phyloP scores from a whole-genome alignment of 2,329 filamentous ascomycete genomes.

The Colletotrichum brevisporum region DNA sequence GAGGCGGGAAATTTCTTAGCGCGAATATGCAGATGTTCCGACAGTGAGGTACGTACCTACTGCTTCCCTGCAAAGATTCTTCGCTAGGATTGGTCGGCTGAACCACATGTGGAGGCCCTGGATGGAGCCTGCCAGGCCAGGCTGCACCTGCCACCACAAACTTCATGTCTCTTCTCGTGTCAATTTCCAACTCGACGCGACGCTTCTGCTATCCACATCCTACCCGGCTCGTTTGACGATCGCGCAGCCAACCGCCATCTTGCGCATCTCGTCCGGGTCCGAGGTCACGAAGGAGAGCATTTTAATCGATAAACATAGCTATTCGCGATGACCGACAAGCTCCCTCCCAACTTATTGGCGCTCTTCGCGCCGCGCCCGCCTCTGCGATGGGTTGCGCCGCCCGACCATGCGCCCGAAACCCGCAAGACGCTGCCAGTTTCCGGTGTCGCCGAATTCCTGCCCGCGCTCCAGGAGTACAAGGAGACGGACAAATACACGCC shows the following conservation, averaged over 20 bases:
- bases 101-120: slow-evolving; percentile 21
- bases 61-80: background rate
- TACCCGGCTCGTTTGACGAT: slow-evolving; percentile 5
- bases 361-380: slow-evolving; percentile 96
- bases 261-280: slow-evolving; percentile 10
- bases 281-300: background rate
- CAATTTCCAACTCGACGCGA: slow-evolving; percentile 34
- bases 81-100: slow-evolving; percentile 14
- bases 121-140: slow-evolving; percentile 6
- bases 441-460: slow-evolving; percentile 82
- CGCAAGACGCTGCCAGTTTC: slow-evolving; percentile 80
- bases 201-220: background rate
- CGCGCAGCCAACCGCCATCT: slow-evolving; percentile 7
- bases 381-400: slow-evolving; percentile 87
- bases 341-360: slow-evolving; percentile 91
- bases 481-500: slow-evolving; percentile 82
- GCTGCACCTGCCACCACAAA: slow-evolving; percentile 30
- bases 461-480: slow-evolving; percentile 82
- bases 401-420: slow-evolving; percentile 86
- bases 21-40: slow-evolving; percentile 31
- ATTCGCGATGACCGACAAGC: slow-evolving; percentile 89
- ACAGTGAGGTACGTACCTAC: slow-evolving; percentile 28
- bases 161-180: slow-evolving; percentile 30
- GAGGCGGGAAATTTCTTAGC: slow-evolving; percentile 40
- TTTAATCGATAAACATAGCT: slow-evolving; percentile 14